Evolutionary conservation across 2,329 filamentous ascomycete genomes (phyloP), one percentile per base, ranked within the genome.

Genomic region (Talaromyces funiculosus): DNA sequence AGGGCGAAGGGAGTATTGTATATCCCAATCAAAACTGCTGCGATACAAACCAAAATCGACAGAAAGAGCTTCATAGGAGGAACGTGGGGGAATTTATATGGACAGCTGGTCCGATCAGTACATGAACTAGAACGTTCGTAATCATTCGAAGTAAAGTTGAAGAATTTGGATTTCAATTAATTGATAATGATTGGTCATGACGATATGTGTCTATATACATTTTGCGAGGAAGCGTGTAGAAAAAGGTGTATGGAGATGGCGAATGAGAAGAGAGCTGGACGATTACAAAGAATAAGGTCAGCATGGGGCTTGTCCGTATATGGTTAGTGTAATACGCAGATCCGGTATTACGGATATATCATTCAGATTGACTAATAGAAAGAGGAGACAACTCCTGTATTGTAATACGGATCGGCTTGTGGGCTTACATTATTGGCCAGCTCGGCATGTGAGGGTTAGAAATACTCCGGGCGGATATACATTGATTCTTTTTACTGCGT

Each of bases 11-110:
- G 9, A 24, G 57, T 47, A 26, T 53, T 51, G 40, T 59, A 53
- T n/a, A 31, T 22, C 26, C 67, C 65, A 47, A 69, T 54, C 51
- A 71, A 18, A 51, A 73, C 67, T 69, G 73, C 72, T 64, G 65
- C 66, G 64, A 73, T 69, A 68, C 69, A 74, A 69, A 75, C 72
- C 63, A 71, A 63, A 71, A 74, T 62, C 59, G 74, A 69, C 20
- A 74, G 61, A 61, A 75, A 62, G 14, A 73, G 57, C 67, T 67
- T 75, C 74, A 76, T 75, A 63, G 67, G 65, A 57, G 63, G 67
- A 33, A 42, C 20, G 55, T 3, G 26, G 59, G 59, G 61, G 53
- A 66, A 65, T 73, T 73, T 75, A 74, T 75, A 72, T n/a, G n/a
- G 42, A 60, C 49, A 8, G 12, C 8, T 40, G 20, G 18, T 7